Evolutionary conservation across 148 eudicot genomes (phyloP).

Genomic region (Amaranthus hypochondriacus): DNA sequence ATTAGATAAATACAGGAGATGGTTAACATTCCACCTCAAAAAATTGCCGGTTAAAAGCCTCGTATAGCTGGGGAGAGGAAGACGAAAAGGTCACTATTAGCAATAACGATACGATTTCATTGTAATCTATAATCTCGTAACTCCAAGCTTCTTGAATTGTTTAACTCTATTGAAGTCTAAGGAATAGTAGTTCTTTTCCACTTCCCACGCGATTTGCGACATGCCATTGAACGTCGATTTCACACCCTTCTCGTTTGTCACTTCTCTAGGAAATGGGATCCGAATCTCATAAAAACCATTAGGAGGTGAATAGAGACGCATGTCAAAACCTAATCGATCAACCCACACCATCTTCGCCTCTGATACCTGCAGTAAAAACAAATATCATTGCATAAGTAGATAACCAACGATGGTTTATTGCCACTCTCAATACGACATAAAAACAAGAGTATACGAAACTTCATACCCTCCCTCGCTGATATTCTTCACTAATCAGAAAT

Average conservation of each 20-base stretch:
- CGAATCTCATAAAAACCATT: conserved; percentile 63
- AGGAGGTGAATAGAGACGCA: conserved; percentile 55
- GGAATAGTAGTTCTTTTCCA: conserved; percentile 69
- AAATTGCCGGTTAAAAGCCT: conserved; percentile 1
- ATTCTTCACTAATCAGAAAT: not conserved
- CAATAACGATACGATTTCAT: not conserved
- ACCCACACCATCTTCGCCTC: conserved; percentile 89
- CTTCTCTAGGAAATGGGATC: conserved; percentile 94
- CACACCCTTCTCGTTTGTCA: conserved; percentile 75
- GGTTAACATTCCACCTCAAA: conserved; percentile 7
- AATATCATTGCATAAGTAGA: not conserved
- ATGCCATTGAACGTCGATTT: conserved; percentile 91
- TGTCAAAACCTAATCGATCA: conserved; percentile 85
- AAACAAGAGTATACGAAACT: not conserved
- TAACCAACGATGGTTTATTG: not conserved
- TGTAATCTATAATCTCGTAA: conserved; percentile 24
- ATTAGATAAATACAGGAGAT: not conserved
- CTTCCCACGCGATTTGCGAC: conserved; percentile 99
- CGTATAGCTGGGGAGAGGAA: not conserved
- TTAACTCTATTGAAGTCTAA: conserved; percentile 65
- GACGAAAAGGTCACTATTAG: not conserved
- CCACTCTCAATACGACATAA: not conserved
- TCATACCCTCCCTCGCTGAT: not conserved
- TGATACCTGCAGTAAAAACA: conserved; percentile 45
- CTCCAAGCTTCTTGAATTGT: conserved; percentile 53